phyloP scores from a whole-genome alignment of 495 filamentous ascomycete species.

The Aspergillus coremiiformis region DNA sequence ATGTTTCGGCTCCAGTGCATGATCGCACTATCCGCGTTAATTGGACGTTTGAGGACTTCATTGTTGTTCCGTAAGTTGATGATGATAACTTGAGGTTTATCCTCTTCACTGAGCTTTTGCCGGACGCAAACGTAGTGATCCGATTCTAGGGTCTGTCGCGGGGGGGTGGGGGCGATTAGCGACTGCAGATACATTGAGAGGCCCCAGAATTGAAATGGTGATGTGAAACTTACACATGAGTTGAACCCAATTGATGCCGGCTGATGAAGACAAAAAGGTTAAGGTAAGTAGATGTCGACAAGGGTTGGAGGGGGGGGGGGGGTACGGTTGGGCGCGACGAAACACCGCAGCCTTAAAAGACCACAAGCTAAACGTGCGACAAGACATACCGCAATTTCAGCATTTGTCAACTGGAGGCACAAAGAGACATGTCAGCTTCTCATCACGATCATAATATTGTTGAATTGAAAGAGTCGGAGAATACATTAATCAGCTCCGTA shows the following conservation, averaged over 20 bases:
- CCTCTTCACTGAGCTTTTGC: constrained; percentile 74
- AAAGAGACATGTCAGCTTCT: constrained; percentile 19
- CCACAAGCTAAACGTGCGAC: constrained; percentile 7
- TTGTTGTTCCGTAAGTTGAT: constrained; percentile 92
- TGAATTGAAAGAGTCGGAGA: constrained; percentile 9
- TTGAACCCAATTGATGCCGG: constrained; percentile 88
- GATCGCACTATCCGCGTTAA: constrained; percentile 99
- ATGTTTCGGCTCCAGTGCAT: constrained; percentile 97
- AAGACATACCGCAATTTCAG: constrained; percentile 70
- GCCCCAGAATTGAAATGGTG: neutral
- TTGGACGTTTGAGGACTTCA: constrained; percentile 84
- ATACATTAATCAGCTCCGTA: constrained; percentile 84
- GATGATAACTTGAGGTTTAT: constrained; percentile 90
- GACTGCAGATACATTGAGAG: constrained; percentile 1
- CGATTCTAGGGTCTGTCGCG: constrained; percentile 83
- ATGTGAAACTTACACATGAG: constrained; percentile 67
- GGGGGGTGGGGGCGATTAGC: constrained; percentile 6
- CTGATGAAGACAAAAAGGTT: constrained; percentile 39
- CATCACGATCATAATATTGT: neutral
- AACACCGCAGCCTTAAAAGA: constrained; percentile 14
- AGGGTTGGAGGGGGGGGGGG: constrained; percentile 8
- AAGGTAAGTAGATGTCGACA: constrained; percentile 33
- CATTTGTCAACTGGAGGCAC: constrained; percentile 55
- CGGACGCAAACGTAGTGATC: constrained; percentile 92
- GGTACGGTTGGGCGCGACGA: constrained; percentile 1